Percentiles rank a stretch among this genome's conserved stretches.
phyloP scores from a whole-genome alignment of 2,329 filamentous ascomycete species.

The Diaporthe destruens region DNA sequence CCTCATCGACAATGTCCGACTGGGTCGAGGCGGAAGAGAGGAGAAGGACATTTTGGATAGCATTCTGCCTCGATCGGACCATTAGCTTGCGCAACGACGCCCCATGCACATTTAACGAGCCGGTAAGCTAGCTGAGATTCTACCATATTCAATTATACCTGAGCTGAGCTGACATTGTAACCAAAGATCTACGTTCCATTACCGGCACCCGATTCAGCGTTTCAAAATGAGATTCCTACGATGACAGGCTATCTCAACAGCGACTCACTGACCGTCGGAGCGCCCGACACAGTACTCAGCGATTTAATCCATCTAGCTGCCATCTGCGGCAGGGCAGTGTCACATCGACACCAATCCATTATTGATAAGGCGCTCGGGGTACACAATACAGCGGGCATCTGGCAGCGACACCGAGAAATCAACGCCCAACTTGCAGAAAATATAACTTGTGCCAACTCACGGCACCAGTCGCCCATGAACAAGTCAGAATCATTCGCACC shows the following conservation, averaged over 20 bases:
- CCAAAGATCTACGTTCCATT: conserved; percentile 23
- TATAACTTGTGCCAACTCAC: neutral
- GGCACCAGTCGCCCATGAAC: neutral
- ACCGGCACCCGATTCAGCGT: conserved; percentile 13
- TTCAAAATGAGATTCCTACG: conserved; percentile 22
- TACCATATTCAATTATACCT: neutral
- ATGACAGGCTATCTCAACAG: conserved; percentile 5
- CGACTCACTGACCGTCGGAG: conserved; percentile 18
- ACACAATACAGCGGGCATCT: conserved; percentile 16
- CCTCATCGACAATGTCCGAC: conserved; percentile 14
- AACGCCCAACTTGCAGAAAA: neutral
- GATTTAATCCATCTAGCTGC: conserved; percentile 23
- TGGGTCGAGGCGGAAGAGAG: conserved; percentile 32
- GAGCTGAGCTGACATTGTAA: neutral
- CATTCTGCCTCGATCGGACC: conserved; percentile 28
- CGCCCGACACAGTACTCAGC: neutral
- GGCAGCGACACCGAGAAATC: conserved; percentile 21
- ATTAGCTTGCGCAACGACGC: conserved; percentile 22
- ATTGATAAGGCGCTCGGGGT: conserved; percentile 13
- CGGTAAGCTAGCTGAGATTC: neutral
- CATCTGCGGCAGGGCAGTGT: conserved; percentile 17
- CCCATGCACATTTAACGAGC: conserved; percentile 31
- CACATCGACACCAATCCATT: conserved; percentile 22
- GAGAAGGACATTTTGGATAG: conserved; percentile 34
- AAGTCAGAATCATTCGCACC: neutral